Evolutionary conservation across 495 filamentous ascomycete genomes (phyloP), one percentile per base, ranked within the genome.

Genomic region (Neurospora sp.): DNA sequence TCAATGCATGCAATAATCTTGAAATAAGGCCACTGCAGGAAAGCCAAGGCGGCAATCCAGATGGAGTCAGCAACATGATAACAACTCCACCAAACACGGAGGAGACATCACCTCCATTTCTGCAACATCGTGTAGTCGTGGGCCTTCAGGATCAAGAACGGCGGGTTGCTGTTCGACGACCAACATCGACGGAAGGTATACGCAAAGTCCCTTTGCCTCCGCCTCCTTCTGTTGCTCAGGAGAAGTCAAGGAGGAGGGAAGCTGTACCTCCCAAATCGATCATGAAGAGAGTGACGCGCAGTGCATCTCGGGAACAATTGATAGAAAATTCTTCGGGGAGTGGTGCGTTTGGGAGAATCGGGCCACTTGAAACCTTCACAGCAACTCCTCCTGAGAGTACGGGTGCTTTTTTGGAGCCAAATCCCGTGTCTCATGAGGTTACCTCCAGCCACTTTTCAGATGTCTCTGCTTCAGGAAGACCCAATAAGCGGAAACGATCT

Each of bases 161-260:
- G 48, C 82, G 82, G 46, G 83, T 84, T 3, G 70, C 78, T 9
- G 80, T 85, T 16, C 77, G 78, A 72, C 83, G 80, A 31, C 83
- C 83, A 4, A 76, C 70, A 46, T 74, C 72, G n/a, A 72, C 76
- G 2, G 77, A 80, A 22, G 39, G 53, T 65, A 65, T 65, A 31
- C 53, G 53, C 27, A 65, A 65, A 27, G 53, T 65, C 12, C 53
- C 27, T 65, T 35, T 65, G 27, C 53, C 53, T 37, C 53, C 53
- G 12, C 78, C 81, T 0, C 73, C 78, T 61, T 82, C 83, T 4
- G 69, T 84, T 39, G 76, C 80, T 53, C 77, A 85, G 44, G 83
- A 84, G 76, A 82, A 82, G 70, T 41, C 68, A 16, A 73, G 76
- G 8, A 81, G 83, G 68, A 78, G 83, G 53, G 76, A 75, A 11